phyloP scores from a whole-genome alignment of 2,329 filamentous ascomycete species.

The Ophiostoma australiae region DNA sequence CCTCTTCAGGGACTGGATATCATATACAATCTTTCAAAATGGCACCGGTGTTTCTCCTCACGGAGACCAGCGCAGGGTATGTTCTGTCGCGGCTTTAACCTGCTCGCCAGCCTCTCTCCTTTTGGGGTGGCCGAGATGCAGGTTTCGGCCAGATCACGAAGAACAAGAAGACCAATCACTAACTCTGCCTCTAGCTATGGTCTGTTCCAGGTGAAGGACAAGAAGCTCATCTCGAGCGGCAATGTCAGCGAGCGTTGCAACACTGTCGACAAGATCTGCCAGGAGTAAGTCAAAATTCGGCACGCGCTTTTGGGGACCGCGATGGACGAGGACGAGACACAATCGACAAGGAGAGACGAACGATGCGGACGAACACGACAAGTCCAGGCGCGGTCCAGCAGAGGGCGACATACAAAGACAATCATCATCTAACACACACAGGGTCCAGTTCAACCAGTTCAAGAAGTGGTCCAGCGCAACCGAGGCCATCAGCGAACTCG shows the following conservation, averaged over 20 bases:
- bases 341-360: not conserved
- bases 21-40: conserved; percentile 45
- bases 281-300: conserved; percentile 59
- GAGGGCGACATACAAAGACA: not conserved
- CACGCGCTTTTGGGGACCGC: not conserved
- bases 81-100: conserved; percentile 32
- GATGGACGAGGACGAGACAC: conserved; percentile 3
- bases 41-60: conserved; percentile 80
- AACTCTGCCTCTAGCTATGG: conserved; percentile 66
- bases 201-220: conserved; percentile 97
- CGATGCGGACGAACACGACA: not conserved
- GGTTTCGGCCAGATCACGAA: not conserved
- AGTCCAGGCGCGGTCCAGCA: not conserved
- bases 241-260: conserved; percentile 66
- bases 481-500: conserved; percentile 83
- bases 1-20: conserved; percentile 3
- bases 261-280: conserved; percentile 77
- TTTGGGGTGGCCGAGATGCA: not conserved
- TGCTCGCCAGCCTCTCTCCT: conserved; percentile 16
- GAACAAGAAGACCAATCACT: conserved; percentile 27
- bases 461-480: conserved; percentile 94
- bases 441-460: conserved; percentile 94
- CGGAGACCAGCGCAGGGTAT: conserved; percentile 81
- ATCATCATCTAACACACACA: conserved; percentile 34
- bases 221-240: conserved; percentile 91